A percentile compares a stretch with the other conserved stretches of the same genome.
Evolutionary conservation across 768 basidiomycete genomes (phyloP).

Genomic region (Agaricus sinodeliciosus): DNA sequence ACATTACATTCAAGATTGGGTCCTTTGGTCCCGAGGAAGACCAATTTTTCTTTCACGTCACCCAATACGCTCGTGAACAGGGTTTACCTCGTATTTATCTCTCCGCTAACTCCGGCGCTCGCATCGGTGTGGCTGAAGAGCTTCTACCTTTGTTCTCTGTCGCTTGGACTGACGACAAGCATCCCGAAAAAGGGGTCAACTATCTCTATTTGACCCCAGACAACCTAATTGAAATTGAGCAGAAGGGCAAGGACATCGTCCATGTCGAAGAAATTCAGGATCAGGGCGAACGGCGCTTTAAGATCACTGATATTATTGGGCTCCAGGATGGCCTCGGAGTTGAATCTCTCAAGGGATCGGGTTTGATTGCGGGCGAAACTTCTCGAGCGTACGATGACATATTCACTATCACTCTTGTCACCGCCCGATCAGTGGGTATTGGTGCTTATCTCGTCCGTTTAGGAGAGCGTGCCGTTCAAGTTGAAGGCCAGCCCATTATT

Average conservation of each 20-base stretch:
- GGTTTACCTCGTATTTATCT: constrained; percentile 96
- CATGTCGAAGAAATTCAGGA: constrained; percentile 81
- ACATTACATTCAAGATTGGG: constrained; percentile 98
- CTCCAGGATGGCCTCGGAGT: constrained; percentile 97
- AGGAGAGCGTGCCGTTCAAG: constrained; percentile 96
- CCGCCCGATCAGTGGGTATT: constrained; percentile 97
- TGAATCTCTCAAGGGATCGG: constrained; percentile 92
- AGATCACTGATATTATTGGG: constrained; percentile 95
- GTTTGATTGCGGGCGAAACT: constrained; percentile 97
- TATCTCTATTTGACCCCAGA: constrained; percentile 96
- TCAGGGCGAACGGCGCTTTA: constrained; percentile 82
- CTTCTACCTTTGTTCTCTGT: constrained; percentile 80
- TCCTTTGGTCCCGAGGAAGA: constrained; percentile 96
- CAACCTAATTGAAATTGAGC: constrained; percentile 82
- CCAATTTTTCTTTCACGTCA: constrained; percentile 93
- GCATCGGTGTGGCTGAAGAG: constrained; percentile 94
- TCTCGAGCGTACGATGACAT: constrained; percentile 99
- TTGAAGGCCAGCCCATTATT: constrained; percentile 99
- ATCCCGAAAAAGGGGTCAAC: constrained; percentile 92
- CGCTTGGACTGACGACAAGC: constrained; percentile 77
- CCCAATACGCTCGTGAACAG: constrained; percentile 82
- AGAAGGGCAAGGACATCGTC: constrained; percentile 74
- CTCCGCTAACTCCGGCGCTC: constrained; percentile 97
- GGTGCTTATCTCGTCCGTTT: constrained; percentile 98
- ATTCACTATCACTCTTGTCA: constrained; percentile 98